These are phyloP conservation scores for Hyphodiscus sp. DNA, from an alignment of 2,329 filamentous ascomycete species.

Conservation along the genomic window DNA sequence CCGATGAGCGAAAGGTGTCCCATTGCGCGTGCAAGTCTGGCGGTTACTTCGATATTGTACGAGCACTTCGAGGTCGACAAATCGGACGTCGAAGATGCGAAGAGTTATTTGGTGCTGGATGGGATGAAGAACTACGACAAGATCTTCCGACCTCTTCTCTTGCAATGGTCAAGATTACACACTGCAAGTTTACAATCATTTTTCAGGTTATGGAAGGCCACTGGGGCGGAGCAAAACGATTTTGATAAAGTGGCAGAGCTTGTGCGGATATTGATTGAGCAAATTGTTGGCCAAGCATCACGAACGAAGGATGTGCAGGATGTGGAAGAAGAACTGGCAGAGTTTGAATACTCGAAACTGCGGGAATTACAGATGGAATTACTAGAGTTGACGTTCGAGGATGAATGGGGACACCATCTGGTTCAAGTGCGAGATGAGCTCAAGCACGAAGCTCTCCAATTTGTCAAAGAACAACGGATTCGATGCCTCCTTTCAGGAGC, in stretches of 20 bases:
- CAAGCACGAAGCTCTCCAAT: slow-evolving; percentile 84
- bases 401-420: slow-evolving; percentile 88
- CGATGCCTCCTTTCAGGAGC: slow-evolving; percentile 80
- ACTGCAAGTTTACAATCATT: slow-evolving; percentile 81
- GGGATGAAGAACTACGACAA: slow-evolving; percentile 74
- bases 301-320: slow-evolving; percentile 80
- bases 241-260: slow-evolving; percentile 92
- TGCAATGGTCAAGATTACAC: slow-evolving; percentile 92
- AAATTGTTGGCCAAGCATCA: slow-evolving; percentile 75
- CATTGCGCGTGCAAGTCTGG: slow-evolving; percentile 77
- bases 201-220: slow-evolving; percentile 87
- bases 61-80: slow-evolving; percentile 94
- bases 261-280: slow-evolving; percentile 81
- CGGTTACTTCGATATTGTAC: slow-evolving; percentile 81
- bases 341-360: slow-evolving; percentile 73
- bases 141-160: slow-evolving; percentile 76
- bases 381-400: slow-evolving; percentile 84
- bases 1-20: slow-evolving; percentile 71
- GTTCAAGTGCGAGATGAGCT: slow-evolving; percentile 87
- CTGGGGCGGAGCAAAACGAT: slow-evolving; percentile 76
- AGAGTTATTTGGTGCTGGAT: slow-evolving; percentile 69
- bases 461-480: slow-evolving; percentile 94
- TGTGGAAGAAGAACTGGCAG: slow-evolving; percentile 80
- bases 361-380: slow-evolving; percentile 90
- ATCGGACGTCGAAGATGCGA: slow-evolving; percentile 70